Evolutionary conservation across 345 rosid species (phyloP).

Genomic region (Brassica rapa): DNA sequence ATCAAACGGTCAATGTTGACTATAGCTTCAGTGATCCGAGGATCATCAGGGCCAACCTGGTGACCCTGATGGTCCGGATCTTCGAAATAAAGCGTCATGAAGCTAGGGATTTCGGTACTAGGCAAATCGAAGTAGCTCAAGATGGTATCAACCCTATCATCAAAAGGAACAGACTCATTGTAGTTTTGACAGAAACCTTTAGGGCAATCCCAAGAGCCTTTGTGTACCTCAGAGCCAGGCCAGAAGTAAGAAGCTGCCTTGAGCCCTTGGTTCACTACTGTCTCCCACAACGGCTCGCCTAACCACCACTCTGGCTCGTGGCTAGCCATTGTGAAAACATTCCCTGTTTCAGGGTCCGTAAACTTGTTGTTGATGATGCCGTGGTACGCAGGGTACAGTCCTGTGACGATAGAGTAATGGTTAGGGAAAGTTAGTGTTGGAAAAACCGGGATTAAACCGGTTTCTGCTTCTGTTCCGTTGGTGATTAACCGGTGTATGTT

Average conservation of each 20-base stretch:
- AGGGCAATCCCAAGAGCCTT: constrained; percentile 89
- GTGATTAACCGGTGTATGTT: neutral
- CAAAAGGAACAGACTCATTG: constrained; percentile 61
- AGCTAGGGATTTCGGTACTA: constrained; percentile 54
- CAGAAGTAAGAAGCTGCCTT: constrained; percentile 78
- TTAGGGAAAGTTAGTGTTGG: neutral
- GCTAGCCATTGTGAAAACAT: constrained; percentile 53
- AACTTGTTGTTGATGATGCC: constrained; percentile 73
- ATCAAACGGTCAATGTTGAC: constrained; percentile 57
- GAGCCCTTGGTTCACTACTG: constrained; percentile 73
- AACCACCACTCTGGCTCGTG: constrained; percentile 90
- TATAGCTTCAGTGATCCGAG: constrained; percentile 62
- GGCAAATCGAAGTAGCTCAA: constrained; percentile 73
- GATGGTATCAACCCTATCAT: constrained; percentile 70
- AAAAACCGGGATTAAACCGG: neutral
- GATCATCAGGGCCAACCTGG: constrained; percentile 82
- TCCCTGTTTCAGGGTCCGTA: constrained; percentile 60
- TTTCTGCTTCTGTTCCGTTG: neutral
- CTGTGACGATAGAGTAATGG: neutral
- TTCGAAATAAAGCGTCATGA: constrained; percentile 71
- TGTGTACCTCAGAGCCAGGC: constrained; percentile 92
- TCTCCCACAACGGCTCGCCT: constrained; percentile 93
- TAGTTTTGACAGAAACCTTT: constrained; percentile 50
- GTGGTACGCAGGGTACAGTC: constrained; percentile 64
- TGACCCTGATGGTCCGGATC: constrained; percentile 92